phyloP scores from a whole-genome alignment of 176 grass and related monocot genomes.

The Musa itinerans region DNA sequence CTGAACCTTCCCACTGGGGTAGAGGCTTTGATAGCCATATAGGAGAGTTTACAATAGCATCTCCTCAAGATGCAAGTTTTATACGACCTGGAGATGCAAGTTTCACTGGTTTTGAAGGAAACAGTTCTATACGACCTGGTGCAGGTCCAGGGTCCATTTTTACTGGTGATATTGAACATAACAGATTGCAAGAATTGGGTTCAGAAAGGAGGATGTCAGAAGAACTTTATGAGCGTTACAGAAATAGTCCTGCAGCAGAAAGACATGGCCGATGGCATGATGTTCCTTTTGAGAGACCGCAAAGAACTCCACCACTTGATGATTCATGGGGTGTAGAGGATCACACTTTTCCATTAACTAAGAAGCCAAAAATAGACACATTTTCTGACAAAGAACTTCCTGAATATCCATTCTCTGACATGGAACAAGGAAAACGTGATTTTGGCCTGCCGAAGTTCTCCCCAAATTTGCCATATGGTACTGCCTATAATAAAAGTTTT shows the following conservation, averaged over 20 bases:
- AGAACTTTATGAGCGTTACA: conserved; percentile 35
- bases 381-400: conserved; percentile 69
- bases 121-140: conserved; percentile 29
- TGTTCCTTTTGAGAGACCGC: conserved; percentile 38
- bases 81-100: conserved; percentile 21
- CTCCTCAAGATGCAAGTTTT: conserved; percentile 27
- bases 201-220: conserved; percentile 45
- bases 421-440: conserved; percentile 32
- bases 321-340: conserved; percentile 45
- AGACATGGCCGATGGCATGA: conserved; percentile 37
- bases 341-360: conserved; percentile 36
- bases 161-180: conserved; percentile 31
- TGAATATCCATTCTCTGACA: conserved; percentile 79
- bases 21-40: conserved; percentile 40
- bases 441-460: conserved; percentile 32
- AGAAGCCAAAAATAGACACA: conserved; percentile 38
- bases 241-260: conserved; percentile 32
- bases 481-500: conserved; percentile 25
- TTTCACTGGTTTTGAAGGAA: conserved; percentile 33
- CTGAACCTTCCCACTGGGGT: conserved; percentile 29
- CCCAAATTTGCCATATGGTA: conserved; percentile 32
- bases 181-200: conserved; percentile 26
- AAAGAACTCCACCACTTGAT: conserved; percentile 34
- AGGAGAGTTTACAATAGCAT: conserved; percentile 33
- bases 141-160: conserved; percentile 19